Conservation (phyloP, 352 stramenopile genomes). For the Phytophthora melonis region DNA sequence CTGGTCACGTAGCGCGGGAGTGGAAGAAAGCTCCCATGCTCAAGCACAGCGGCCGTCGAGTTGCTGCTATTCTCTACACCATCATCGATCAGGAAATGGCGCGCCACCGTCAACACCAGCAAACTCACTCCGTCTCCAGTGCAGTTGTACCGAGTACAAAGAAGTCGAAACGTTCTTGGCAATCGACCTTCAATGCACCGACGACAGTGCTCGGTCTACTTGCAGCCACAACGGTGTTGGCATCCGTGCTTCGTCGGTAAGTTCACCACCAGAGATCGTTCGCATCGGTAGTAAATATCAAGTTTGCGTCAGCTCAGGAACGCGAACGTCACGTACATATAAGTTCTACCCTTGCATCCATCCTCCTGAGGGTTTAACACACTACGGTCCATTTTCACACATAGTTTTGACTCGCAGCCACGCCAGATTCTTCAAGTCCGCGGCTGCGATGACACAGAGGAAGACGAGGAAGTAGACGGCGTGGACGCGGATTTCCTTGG, state of each 20-base stretch:
- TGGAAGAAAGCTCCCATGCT: constrained; percentile 90
- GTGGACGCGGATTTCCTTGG: constrained; percentile 28
- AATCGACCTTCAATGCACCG: constrained; percentile 19
- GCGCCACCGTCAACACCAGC: constrained; percentile 38
- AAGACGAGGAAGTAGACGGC: constrained; percentile 28
- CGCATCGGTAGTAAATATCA: constrained; percentile 26
- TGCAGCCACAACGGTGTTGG: constrained; percentile 34
- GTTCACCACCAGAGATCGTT: neutral
- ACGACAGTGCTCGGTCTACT: constrained; percentile 34
- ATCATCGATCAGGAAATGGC: constrained; percentile 90
- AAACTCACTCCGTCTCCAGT: constrained; percentile 6
- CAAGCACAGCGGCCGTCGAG: constrained; percentile 82
- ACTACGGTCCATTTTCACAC: constrained; percentile 32
- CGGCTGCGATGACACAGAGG: constrained; percentile 31
- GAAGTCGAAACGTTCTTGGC: constrained; percentile 11
- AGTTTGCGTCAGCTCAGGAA: constrained; percentile 18
- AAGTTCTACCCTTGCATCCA: constrained; percentile 27
- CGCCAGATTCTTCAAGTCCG: constrained; percentile 20
- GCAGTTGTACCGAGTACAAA: neutral
- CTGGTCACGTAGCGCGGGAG: constrained; percentile 53
- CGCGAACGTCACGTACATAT: constrained; percentile 36
- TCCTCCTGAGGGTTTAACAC: constrained; percentile 17
- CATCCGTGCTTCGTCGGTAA: constrained; percentile 36
- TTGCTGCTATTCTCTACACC: constrained; percentile 84
- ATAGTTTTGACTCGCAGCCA: constrained; percentile 14